These are phyloP conservation scores for Spinellus fusiger DNA, from an alignment of 192 early-diverging fungal species.

Conservation along the genomic window DNA sequence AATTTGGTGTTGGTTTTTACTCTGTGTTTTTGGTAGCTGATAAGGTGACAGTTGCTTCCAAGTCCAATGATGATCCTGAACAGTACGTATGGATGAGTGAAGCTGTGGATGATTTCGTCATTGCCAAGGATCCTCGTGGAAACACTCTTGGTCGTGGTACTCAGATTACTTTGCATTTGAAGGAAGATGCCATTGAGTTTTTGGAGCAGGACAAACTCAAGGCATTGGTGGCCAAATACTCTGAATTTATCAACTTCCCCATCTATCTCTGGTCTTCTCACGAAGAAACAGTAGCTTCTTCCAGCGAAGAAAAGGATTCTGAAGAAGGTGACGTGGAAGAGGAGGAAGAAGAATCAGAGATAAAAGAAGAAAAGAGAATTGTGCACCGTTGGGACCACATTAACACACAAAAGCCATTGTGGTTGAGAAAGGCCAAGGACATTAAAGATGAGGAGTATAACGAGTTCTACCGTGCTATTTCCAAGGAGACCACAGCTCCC, in stretches of 20 bases:
- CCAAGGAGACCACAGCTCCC: conserved; percentile 64
- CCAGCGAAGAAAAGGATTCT: conserved; percentile 34
- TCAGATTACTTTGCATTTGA: conserved; percentile 86
- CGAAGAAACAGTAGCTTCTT: conserved; percentile 52
- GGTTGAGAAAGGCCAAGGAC: conserved; percentile 77
- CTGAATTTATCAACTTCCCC: conserved; percentile 98
- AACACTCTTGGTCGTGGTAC: conserved; percentile 92
- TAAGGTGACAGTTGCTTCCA: conserved; percentile 86
- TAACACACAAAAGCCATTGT: conserved; percentile 92
- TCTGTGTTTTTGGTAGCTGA: conserved; percentile 96
- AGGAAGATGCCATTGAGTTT: conserved; percentile 81
- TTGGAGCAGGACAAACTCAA: conserved; percentile 65
- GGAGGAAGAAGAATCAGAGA: conserved; percentile 43
- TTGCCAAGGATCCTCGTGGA: conserved; percentile 84
- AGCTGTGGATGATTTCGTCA: conserved; percentile 87
- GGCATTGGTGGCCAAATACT: conserved; percentile 78
- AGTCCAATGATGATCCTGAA: conserved; percentile 73
- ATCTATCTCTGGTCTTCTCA: conserved; percentile 74
- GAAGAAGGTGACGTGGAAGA: conserved; percentile 48
- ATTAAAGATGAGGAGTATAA: conserved; percentile 81
- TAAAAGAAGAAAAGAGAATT: conserved; percentile 50
- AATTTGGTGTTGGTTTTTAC: conserved; percentile 99
- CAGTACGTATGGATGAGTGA: conserved; percentile 95
- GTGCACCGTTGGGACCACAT: conserved; percentile 70
- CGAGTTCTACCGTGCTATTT: conserved; percentile 81